Evolutionary conservation across 208 protist species (phyloP), one percentile per base, ranked within the genome.

Genomic region (Wallacemonas sp.): DNA sequence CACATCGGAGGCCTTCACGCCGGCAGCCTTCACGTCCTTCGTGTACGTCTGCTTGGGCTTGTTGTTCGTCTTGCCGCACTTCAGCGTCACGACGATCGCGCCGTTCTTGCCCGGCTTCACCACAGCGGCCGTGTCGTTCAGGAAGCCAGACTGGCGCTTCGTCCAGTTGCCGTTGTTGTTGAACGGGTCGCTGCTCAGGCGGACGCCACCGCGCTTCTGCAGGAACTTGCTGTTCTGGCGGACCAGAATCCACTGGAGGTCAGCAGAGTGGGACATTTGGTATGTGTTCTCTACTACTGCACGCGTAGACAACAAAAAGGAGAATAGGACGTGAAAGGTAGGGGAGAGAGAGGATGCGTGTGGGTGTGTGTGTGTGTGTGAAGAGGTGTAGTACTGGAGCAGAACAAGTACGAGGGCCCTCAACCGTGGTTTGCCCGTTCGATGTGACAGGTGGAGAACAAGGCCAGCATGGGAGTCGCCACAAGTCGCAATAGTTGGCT

Each of bases 81-180:
- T 93, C 61, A 83, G 63, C 63, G 83, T 86, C 70, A 89, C 77
- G 52, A 80, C 46, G 67, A 91, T 85, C 70, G 74, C 74, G 52
- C 83, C 79, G 42, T 73, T 70, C 84, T 89, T 87, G 63, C 65
- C 73, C 39, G 81, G 79, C 83, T 89, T 87, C 77, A 91, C 80
- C 44, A 89, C 84, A 1, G 79, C 84, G 18, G 87, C 81, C 68
- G 77, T 90, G 39, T 63, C 68, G 77, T 89, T 88, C 67, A 91
- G 46, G 72, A 93, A 87, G n/a, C 87, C 87, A 18, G 79, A 78
- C 45, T 93, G 83, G 67, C 87, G 84, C 84, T 91, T 93, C 66
- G 87, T 93, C 84, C 84, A 90, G 79, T 82, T 93, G 81, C 81
- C 87, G 76, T 89, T 91, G 84, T 85, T 93, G 84, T 93, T 93